Conservation (phyloP, 108 stramenopile genomes). For the Stephanodiscus triporus region DNA sequence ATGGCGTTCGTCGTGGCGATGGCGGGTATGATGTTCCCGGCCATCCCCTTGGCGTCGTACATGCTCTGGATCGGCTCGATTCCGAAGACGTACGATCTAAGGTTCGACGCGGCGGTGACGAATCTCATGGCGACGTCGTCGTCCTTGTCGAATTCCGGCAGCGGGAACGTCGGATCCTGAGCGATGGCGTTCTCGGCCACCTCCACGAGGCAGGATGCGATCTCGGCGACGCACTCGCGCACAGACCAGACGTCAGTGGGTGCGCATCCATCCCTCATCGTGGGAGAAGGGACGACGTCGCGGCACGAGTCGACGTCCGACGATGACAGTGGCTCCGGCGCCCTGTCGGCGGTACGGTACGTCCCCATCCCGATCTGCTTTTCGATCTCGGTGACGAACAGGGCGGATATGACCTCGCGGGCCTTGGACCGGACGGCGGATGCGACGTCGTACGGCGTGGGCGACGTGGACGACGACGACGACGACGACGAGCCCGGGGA, state of each 20-base stretch:
- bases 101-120: conserved; percentile 93
- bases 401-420: conserved; percentile 39
- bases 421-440: conserved; percentile 22
- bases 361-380: conserved; percentile 89
- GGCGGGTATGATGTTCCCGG: conserved; percentile 99
- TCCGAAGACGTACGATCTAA: conserved; percentile 88
- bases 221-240: conserved; percentile 54
- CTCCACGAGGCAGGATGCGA: conserved; percentile 51
- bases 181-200: conserved; percentile 50
- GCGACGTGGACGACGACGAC: too few species aligned
- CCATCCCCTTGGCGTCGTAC: conserved; percentile 97
- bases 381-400: conserved; percentile 73
- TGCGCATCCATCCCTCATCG: conserved; percentile 34
- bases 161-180: conserved; percentile 9
- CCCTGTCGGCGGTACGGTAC: conserved; percentile 86
- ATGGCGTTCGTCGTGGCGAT: conserved; percentile 99
- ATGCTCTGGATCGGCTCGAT: conserved; percentile 84
- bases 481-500: conserved; percentile 7
- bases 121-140: conserved; percentile 93
- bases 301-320: conserved; percentile 29
- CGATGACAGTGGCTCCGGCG: conserved; percentile 59
- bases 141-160: conserved; percentile 94
- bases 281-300: conserved; percentile 58
- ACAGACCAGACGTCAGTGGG: conserved; percentile 64
- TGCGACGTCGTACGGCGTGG: too few species aligned